Evolutionary conservation across 495 filamentous ascomycete species (phyloP), one percentile per base, ranked within the genome.

Genomic region (Neurospora sp.): DNA sequence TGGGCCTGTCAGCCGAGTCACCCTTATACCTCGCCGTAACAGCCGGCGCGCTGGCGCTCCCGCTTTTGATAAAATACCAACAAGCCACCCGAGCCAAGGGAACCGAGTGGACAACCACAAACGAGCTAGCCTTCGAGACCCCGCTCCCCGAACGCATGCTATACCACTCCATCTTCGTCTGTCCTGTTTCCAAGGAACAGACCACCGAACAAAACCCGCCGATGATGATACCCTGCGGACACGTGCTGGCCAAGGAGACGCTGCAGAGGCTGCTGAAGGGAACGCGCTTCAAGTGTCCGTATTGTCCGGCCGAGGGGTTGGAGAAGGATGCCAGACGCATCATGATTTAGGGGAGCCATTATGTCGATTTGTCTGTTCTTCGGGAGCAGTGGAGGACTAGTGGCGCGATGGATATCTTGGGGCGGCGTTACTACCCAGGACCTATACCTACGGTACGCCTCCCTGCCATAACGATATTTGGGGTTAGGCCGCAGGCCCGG

Each of bases 141-240:
- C 91, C 96, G 0, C 88, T 99, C 0, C 96, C 96, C 0, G 87
- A 88, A 24, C 89, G 89, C 43, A 97, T 96, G 85, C 88, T 93
- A 69, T 99, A 95, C 86, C 96, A 99, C 82, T 91, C 90, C 59
- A 97, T 99, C 78, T 98, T 99, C 78, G 96, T 99, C 39, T 99
- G 96, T 78, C 96, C 96, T 5, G 96, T 99, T 15, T 92, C 90
- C 75, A 98, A 97, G 82, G 96, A 96, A 76, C 96, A 99, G 80
- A 93, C 92, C 0, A 98, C 94, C 0, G 96, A 98, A 77, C 80
- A 84, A 21, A 99, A 98, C 80, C 95, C 96, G 21, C 96, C 96
- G 2, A 96, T 98, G 92, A 97, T 98, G 89, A 91, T 99, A 82
- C 94, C 94, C 4, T 99, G 96, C 77, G 96, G 96, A 8, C 96